Base-by-base conservation (phyloP, 108 stramenopile genomes). In the Cyclotella choctawhatcheeana region DNA sequence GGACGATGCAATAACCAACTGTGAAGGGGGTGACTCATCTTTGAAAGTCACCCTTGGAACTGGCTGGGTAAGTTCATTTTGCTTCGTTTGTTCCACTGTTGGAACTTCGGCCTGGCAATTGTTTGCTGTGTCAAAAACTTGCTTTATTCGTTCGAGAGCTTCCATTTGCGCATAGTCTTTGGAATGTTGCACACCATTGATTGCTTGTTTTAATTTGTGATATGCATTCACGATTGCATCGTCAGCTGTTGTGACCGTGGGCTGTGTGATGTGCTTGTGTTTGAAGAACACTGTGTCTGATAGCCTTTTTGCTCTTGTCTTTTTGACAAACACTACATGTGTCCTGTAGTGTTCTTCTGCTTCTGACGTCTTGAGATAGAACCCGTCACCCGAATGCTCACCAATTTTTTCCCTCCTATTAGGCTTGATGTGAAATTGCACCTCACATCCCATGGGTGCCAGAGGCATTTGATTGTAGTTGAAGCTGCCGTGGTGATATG, bases 391-490 rank as follows among this genome's bases (percentile, higher is more conserved):
- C 3, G 43, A 40, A 56, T 31, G 74, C 30, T 43, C 29, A 22
- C 26, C n/a, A 18, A 71, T 79, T n/a, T 64, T 43, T 47, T 30
- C 25, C 34, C 67, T 20, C 32, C 48, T 43, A 2, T 26, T 27
- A 29, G 81, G 63, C 24, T 55, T 80, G 13, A 35, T 29, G 22
- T 81, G 79, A 0, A 22, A 32, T 14, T 81, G 22, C 48, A 74
- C 64, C 13, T 22, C 51, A 20, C 51, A 81, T 0, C 86, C 86
- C 13, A 64, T 31, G 6, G 86, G 86, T 1, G 69, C 81, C 6
- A 86, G 20, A 22, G 86, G 86, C 26, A 66, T 73, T n/a, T 44
- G 26, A 51, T 86, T 82, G 77, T 37, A 78, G 64, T 83, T 64
- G 27, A 72, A 72, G 0, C 18, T 29, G 8, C 73, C 79, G 47